Evolutionary conservation across 2,329 filamentous ascomycete genomes (phyloP).

Genomic region (Fusarium sacchari): DNA sequence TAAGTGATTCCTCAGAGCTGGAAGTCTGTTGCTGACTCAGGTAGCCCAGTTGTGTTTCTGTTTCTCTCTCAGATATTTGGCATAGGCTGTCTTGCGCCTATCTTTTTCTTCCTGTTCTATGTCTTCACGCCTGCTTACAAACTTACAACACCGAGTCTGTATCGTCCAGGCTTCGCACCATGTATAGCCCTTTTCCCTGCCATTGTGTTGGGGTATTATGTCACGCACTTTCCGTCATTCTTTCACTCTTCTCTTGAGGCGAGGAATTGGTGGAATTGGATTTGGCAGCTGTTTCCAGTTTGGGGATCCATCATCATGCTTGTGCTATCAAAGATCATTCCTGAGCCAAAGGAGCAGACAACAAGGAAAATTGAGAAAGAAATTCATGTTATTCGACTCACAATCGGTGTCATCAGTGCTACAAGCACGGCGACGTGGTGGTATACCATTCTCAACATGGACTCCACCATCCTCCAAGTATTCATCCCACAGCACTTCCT

Average conservation of each 20-base stretch:
- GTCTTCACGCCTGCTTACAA: constrained; percentile 29
- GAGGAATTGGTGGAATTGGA: constrained; percentile 46
- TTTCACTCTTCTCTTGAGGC: constrained; percentile 35
- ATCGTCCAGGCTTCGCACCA: constrained; percentile 4
- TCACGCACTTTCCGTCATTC: constrained; percentile 32
- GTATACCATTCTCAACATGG: constrained; percentile 22
- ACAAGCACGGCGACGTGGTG: constrained; percentile 32
- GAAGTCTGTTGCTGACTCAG: neutral
- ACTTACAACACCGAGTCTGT: constrained; percentile 12
- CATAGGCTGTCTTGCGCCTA: constrained; percentile 34
- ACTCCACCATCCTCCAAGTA: constrained; percentile 5
- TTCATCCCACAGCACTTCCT: constrained; percentile 42
- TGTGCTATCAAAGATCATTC: constrained; percentile 1
- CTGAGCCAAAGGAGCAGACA: neutral
- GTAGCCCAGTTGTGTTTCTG: constrained; percentile 30
- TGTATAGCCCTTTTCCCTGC: constrained; percentile 34
- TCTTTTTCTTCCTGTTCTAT: constrained; percentile 41
- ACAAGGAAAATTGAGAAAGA: accelerated
- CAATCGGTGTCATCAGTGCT: neutral
- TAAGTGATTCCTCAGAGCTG: constrained; percentile 15
- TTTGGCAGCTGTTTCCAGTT: constrained; percentile 46
- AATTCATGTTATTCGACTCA: neutral
- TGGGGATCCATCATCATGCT: constrained; percentile 38
- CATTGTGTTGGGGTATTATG: constrained; percentile 28
- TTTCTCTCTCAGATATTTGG: constrained; percentile 38